These are phyloP conservation scores for Cercospora berteroae DNA, from an alignment of 2,329 filamentous ascomycete species.

Conservation along the genomic window DNA sequence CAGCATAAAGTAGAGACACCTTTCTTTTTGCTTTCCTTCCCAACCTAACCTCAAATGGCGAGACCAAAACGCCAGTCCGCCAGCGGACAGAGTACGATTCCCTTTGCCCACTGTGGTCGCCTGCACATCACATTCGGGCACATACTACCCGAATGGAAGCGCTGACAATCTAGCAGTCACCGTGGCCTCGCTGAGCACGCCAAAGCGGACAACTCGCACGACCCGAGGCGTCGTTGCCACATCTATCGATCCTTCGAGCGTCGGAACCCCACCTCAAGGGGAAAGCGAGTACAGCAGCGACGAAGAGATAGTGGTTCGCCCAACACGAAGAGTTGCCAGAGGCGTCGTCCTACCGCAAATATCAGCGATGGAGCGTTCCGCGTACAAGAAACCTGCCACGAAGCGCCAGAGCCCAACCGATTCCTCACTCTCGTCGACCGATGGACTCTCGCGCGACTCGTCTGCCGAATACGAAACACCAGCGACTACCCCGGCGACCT, in stretches of 20 bases:
- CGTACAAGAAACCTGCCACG: slow-evolving; percentile 21
- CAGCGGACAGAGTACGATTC: slow-evolving; percentile 5
- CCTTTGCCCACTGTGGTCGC: not conserved
- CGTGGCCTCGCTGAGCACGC: not conserved
- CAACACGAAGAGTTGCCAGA: slow-evolving; percentile 15
- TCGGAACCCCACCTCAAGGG: not conserved
- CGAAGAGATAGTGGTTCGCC: not conserved
- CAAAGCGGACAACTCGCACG: not conserved
- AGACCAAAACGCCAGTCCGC: slow-evolving; percentile 3
- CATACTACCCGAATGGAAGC: not conserved
- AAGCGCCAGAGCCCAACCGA: slow-evolving; percentile 25
- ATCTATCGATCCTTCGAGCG: not conserved
- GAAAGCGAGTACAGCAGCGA: not conserved
- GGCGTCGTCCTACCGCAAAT: slow-evolving; percentile 22
- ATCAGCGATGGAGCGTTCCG: slow-evolving; percentile 22
- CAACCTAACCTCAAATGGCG: slow-evolving; percentile 2
- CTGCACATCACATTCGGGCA: not conserved
- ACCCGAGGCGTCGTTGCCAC: slow-evolving; percentile 2
- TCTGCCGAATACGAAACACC: slow-evolving; percentile 60
- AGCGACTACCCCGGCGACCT: slow-evolving; percentile 58
- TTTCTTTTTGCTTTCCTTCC: not conserved
- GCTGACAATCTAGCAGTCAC: not conserved
- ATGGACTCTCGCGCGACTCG: slow-evolving; percentile 39
- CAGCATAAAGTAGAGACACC: not conserved
- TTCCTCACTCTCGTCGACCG: slow-evolving; percentile 26